Evolutionary conservation across 179 eudicot genomes (phyloP).

Genomic region (Spinacia oleracea): DNA sequence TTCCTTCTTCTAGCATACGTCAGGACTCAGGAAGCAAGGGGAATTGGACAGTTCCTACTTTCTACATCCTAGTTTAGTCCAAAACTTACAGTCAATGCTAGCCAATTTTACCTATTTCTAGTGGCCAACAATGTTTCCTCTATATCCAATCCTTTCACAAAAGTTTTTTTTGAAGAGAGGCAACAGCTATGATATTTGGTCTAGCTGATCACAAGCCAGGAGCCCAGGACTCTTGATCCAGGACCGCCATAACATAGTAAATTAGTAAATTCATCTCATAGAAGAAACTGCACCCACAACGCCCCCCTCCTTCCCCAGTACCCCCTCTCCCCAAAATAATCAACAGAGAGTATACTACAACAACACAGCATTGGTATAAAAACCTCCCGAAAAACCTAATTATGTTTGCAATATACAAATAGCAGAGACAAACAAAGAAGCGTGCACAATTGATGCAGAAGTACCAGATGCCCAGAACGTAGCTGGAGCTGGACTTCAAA

Average conservation of each 20-base stretch:
- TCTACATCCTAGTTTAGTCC: no score
- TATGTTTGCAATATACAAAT: neutral
- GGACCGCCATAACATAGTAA: neutral
- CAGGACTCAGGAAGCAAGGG: no score
- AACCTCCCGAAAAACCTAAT: no score
- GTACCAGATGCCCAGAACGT: neutral
- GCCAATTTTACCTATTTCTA: neutral
- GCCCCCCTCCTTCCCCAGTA: no score
- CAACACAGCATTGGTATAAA: neutral
- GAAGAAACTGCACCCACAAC: no score
- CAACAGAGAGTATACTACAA: neutral
- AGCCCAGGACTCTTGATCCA: neutral
- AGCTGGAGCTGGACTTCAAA: no score
- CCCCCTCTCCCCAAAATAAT: neutral
- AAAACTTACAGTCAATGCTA: no score
- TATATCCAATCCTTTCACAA: neutral
- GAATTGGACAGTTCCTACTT: no score
- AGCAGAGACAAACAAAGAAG: neutral
- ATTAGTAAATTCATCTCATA: no score
- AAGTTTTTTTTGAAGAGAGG: no score
- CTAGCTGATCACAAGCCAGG: no score
- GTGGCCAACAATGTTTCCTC: neutral
- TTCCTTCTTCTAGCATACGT: no score
- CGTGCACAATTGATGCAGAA: neutral
- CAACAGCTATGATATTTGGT: neutral